Conservation (phyloP, 1,284 basidiomycete species). For the Omphalotus olearius region DNA sequence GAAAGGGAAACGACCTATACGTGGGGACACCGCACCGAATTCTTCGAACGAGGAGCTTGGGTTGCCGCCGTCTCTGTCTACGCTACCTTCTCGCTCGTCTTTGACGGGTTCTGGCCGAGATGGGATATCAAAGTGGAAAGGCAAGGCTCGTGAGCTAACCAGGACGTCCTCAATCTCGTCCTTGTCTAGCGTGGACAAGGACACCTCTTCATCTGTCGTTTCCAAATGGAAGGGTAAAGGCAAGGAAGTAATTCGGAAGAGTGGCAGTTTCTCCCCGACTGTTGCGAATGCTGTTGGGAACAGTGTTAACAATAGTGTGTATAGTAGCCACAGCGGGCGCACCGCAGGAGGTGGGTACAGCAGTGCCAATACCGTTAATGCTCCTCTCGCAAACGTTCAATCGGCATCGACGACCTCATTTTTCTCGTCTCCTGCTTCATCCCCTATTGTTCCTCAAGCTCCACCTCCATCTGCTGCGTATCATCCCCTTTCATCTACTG, state of each 20-base stretch:
- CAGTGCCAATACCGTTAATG: too few relatives aligned
- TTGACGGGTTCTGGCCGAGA: not conserved
- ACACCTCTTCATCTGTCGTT: not conserved
- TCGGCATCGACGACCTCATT: too few relatives aligned
- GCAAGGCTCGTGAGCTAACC: not conserved
- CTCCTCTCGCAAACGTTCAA: too few relatives aligned
- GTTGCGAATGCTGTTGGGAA: too few relatives aligned
- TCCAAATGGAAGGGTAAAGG: not conserved
- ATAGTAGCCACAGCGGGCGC: too few relatives aligned
- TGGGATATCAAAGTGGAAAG: constrained; percentile 6
- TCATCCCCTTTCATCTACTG: not conserved
- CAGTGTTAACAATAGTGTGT: too few relatives aligned
- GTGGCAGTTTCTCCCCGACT: not conserved
- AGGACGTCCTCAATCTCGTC: constrained; percentile 4
- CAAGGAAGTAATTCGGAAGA: not conserved
- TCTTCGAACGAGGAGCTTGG: not conserved
- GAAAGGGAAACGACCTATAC: constrained; percentile 1
- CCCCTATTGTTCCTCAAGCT: not conserved
- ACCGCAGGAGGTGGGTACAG: too few relatives aligned
- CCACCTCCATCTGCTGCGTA: not conserved
- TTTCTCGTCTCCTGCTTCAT: not conserved
- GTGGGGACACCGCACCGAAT: not conserved
- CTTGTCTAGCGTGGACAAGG: constrained; percentile 4
- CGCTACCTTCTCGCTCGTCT: constrained; percentile 5
- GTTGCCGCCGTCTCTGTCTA: constrained; percentile 12